phyloP scores from a whole-genome alignment of 2,329 filamentous ascomycete species.

The Aureobasidium sp. region DNA sequence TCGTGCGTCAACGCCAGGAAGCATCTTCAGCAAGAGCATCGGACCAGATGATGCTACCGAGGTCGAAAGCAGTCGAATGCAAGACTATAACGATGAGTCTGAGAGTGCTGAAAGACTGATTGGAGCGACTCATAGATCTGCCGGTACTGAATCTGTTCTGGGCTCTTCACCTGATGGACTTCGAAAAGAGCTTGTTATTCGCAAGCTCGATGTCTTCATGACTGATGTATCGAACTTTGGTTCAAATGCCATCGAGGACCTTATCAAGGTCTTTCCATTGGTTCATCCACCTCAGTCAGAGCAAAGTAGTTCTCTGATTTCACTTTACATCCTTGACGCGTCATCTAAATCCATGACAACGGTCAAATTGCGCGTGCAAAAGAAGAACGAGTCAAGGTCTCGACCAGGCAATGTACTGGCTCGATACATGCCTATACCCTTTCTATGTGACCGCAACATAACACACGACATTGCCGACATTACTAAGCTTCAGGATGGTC shows the following conservation, averaged over 20 bases:
- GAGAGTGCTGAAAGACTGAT: slow-evolving; percentile 9
- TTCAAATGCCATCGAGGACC: background rate
- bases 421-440: slow-evolving; percentile 5
- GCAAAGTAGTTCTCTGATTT: background rate
- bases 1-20: slow-evolving; percentile 49
- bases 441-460: slow-evolving; percentile 4
- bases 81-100: slow-evolving; percentile 16
- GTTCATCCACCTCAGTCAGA: background rate
- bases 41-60: slow-evolving; percentile 26
- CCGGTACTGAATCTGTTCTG: slow-evolving; percentile 16
- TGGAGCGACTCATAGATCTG: slow-evolving; percentile 10
- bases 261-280: slow-evolving; percentile 1
- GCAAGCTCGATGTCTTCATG: slow-evolving; percentile 19
- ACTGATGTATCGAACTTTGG: slow-evolving; percentile 11
- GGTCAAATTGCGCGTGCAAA: slow-evolving; percentile 2
- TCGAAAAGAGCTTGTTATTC: slow-evolving; percentile 25
- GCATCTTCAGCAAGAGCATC: slow-evolving; percentile 25
- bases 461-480: slow-evolving; percentile 8
- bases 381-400: background rate
- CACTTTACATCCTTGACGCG: background rate
- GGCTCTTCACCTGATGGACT: slow-evolving; percentile 23
- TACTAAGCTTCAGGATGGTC: slow-evolving; percentile 1
- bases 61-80: slow-evolving; percentile 21
- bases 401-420: background rate
- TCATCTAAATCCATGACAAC: slow-evolving; percentile 2